Evolutionary conservation across 164 flowering plant species (phyloP).

Genomic region (Berberis vulgaris): DNA sequence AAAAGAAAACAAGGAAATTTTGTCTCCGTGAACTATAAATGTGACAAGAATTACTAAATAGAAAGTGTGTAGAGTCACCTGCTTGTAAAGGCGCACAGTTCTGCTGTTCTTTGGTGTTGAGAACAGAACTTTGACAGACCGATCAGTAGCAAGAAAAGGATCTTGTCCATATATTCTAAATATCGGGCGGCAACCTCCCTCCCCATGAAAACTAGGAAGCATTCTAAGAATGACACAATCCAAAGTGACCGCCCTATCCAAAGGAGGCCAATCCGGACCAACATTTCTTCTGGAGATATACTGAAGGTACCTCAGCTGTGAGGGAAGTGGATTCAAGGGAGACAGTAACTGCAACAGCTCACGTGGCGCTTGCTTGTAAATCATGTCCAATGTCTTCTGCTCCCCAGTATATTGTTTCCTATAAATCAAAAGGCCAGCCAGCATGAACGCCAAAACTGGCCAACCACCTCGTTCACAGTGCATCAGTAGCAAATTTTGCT

Average conservation of each 20-base stretch:
- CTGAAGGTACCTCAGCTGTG: conserved; percentile 86
- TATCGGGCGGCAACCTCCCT: conserved; percentile 76
- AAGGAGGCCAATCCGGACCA: conserved; percentile 85
- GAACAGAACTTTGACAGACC: conserved; percentile 54
- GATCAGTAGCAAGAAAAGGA: conserved; percentile 46
- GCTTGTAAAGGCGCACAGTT: conserved; percentile 54
- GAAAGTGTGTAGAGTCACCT: conserved; percentile 33
- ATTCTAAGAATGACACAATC: conserved; percentile 76
- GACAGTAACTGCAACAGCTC: conserved; percentile 75
- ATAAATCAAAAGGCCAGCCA: conserved; percentile 80
- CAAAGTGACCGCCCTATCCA: conserved; percentile 70
- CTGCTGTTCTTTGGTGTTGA: conserved; percentile 57
- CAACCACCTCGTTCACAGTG: conserved; percentile 95
- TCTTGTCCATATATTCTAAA: conserved; percentile 87
- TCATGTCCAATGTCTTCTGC: conserved; percentile 87
- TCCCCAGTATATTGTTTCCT: conserved; percentile 78
- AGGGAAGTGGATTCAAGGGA: conserved; percentile 79
- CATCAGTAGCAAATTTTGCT: conserved; percentile 69
- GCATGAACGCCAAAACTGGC: conserved; percentile 92
- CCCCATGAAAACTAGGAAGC: conserved; percentile 66
- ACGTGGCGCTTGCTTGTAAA: conserved; percentile 81
- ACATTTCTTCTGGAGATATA: conserved; percentile 87
- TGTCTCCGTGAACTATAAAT: no score
- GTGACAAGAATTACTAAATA: neutral
- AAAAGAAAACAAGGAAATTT: no score